Conservation (phyloP, 2,329 filamentous ascomycete genomes). For the Atkinsonella hypoxylon region DNA sequence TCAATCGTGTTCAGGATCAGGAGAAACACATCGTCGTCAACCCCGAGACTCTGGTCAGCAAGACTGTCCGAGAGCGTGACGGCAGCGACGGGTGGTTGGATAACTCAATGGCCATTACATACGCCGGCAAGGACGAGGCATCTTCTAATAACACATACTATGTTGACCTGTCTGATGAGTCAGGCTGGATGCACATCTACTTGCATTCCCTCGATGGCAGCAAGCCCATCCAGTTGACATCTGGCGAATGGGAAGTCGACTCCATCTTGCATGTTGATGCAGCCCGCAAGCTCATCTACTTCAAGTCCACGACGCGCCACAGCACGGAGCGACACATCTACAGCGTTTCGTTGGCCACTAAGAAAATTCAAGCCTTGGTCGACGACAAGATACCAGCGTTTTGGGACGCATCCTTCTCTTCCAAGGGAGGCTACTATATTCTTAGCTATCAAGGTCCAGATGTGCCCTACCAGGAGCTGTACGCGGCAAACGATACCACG, state of each 20-base stretch:
- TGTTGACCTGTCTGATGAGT: conserved; percentile 53
- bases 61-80: conserved; percentile 42
- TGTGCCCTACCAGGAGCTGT: conserved; percentile 58
- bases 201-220: conserved; percentile 47
- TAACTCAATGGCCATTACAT: conserved; percentile 42
- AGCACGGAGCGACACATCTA: conserved; percentile 57
- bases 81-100: conserved; percentile 52
- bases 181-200: conserved; percentile 60
- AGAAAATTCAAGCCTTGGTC: conserved; percentile 45
- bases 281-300: conserved; percentile 46
- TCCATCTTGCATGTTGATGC: conserved; percentile 48
- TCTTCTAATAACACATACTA: conserved; percentile 37
- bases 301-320: conserved; percentile 51
- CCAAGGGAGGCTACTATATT: conserved; percentile 50
- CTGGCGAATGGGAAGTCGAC: conserved; percentile 54
- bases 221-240: conserved; percentile 44
- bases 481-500: conserved; percentile 35
- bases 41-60: conserved; percentile 31
- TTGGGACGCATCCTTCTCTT: conserved; percentile 55
- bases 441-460: conserved; percentile 53
- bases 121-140: conserved; percentile 34
- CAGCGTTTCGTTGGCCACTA: conserved; percentile 46
- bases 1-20: conserved; percentile 55
- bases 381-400: conserved; percentile 45
- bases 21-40: conserved; percentile 52